Evolutionary conservation across 2,329 filamentous ascomycete species (phyloP).

Genomic region (Akanthomyces dipterigenus): DNA sequence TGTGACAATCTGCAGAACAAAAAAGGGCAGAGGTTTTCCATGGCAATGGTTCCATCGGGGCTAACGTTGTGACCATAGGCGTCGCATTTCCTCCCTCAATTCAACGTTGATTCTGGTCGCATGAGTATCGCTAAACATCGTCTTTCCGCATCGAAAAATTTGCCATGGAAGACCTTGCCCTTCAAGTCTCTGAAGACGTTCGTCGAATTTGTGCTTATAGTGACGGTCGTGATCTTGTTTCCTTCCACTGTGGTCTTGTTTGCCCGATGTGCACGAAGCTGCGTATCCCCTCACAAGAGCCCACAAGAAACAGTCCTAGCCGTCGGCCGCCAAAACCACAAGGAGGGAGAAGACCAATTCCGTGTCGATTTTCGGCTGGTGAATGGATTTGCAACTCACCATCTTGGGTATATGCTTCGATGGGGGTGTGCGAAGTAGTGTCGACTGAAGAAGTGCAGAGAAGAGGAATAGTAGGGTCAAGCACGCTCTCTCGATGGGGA

Average conservation of each 20-base stretch:
- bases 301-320: background rate
- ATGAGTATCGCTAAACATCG: background rate
- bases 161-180: background rate
- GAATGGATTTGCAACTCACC: conserved; percentile 32
- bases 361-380: background rate
- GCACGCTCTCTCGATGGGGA: conserved; percentile 26
- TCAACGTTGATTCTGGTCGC: background rate
- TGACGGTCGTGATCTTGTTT: background rate
- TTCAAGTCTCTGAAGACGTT: background rate
- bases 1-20: background rate
- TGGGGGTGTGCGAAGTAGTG: conserved; percentile 34
- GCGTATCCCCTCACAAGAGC: background rate
- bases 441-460: conserved; percentile 23
- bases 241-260: background rate
- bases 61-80: background rate
- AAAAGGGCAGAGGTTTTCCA: background rate
- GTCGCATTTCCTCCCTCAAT: background rate
- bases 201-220: background rate
- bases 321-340: background rate
- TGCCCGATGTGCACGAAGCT: background rate
- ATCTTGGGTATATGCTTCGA: conserved; percentile 38
- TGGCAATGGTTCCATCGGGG: background rate
- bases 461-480: conserved; percentile 2
- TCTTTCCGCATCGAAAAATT: background rate
- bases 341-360: background rate